Percentiles rank a stretch among this genome's conserved stretches.
These are phyloP conservation scores for Lobosporangium transversale DNA, from an alignment of 192 early-diverging fungal genomes.

Conservation along the genomic window DNA sequence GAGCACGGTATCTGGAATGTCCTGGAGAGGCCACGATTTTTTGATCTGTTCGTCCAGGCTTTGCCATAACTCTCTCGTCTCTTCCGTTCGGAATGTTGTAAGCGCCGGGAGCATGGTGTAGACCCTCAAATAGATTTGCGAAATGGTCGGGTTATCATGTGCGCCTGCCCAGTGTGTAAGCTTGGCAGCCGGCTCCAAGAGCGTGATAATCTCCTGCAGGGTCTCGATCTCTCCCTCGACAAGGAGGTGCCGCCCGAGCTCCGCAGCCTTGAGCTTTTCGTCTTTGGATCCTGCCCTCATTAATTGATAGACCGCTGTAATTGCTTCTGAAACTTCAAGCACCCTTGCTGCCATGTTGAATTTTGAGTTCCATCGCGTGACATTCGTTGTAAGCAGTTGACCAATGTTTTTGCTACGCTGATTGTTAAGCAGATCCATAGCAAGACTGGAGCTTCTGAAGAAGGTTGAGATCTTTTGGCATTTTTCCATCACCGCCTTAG, in stretches of 20 bases:
- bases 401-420: neutral
- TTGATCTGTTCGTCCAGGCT: slow-evolving; percentile 9
- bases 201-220: slow-evolving; percentile 9
- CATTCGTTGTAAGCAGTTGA: slow-evolving; percentile 9
- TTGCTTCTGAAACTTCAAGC: neutral
- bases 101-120: neutral
- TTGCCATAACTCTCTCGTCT: neutral
- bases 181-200: slow-evolving; percentile 13
- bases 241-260: slow-evolving; percentile 1
- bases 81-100: neutral
- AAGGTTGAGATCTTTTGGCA: slow-evolving; percentile 15
- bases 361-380: slow-evolving; percentile 20
- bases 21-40: slow-evolving; percentile 8
- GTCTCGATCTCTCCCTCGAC: slow-evolving; percentile 1
- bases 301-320: neutral
- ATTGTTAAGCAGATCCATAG: slow-evolving; percentile 8
- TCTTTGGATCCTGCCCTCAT: slow-evolving; percentile 1
- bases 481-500: slow-evolving; percentile 11
- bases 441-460: slow-evolving; percentile 13
- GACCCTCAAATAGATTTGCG: slow-evolving; percentile 16
- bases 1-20: slow-evolving; percentile 23
- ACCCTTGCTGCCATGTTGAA: slow-evolving; percentile 19
- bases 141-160: neutral
- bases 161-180: slow-evolving; percentile 26
- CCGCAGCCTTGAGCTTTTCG: slow-evolving; percentile 4